Percentiles rank a stretch among this genome's conserved stretches.
These are phyloP conservation scores for Letharia lupina DNA, from an alignment of 495 filamentous ascomycete genomes.

Conservation along the genomic window DNA sequence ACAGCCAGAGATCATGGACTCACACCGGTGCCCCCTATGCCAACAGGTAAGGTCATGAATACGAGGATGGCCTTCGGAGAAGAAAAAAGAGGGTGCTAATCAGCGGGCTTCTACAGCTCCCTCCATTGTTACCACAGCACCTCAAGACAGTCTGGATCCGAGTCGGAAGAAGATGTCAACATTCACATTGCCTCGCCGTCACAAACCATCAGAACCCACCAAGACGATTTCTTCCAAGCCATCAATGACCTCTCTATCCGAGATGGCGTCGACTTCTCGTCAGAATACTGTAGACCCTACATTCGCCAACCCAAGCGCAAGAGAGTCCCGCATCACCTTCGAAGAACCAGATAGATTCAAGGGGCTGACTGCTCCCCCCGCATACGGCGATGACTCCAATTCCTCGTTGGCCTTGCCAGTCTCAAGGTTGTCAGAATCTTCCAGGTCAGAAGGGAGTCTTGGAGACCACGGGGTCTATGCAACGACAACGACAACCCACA, in stretches of 20 bases:
- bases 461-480: conserved; percentile 61
- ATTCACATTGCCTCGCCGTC: conserved; percentile 35
- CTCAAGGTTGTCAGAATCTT: conserved; percentile 79
- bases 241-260: conserved; percentile 22
- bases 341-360: conserved; percentile 60
- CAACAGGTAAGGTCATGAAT: conserved; percentile 49
- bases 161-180: conserved; percentile 46
- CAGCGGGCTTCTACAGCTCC: conserved; percentile 49
- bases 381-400: conserved; percentile 57
- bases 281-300: not conserved
- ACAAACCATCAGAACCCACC: conserved; percentile 22
- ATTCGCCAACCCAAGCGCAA: conserved; percentile 34
- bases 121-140: conserved; percentile 87
- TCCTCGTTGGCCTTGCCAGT: conserved; percentile 59
- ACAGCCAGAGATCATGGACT: conserved; percentile 67
- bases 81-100: not conserved
- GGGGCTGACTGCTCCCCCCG: conserved; percentile 47
- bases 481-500: conserved; percentile 55
- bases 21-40: conserved; percentile 59
- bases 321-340: conserved; percentile 47
- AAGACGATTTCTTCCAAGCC: conserved; percentile 37
- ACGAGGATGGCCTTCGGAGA: not conserved
- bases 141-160: conserved; percentile 54
- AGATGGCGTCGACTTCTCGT: conserved; percentile 2
- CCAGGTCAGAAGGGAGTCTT: conserved; percentile 78